These are phyloP conservation scores for Leucocoprinus leucothites DNA, from an alignment of 768 basidiomycete genomes.

Conservation along the genomic window DNA sequence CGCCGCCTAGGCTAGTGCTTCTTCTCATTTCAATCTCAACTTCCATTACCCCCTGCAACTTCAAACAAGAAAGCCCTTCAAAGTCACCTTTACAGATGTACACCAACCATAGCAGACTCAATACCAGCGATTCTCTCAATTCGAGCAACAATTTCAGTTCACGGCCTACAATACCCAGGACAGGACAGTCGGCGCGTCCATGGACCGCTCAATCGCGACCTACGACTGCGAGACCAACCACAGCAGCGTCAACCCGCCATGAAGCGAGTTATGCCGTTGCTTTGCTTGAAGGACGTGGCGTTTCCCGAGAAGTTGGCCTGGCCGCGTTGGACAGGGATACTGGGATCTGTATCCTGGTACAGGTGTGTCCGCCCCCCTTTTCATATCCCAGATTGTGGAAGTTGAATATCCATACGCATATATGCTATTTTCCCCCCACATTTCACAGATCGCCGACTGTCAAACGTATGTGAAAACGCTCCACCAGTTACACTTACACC, in stretches of 20 bases:
- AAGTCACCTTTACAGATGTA: not conserved
- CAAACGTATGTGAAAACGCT: slow-evolving; percentile 88
- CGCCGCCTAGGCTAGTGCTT: too few relatives aligned
- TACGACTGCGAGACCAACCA: slow-evolving; percentile 60
- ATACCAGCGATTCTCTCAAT: not conserved
- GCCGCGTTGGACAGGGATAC: slow-evolving; percentile 83
- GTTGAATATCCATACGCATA: not conserved
- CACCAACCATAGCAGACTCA: not conserved
- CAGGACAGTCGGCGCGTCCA: slow-evolving; percentile 32
- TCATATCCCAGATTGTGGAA: not conserved
- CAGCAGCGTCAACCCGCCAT: slow-evolving; percentile 52
- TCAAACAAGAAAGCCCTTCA: too few relatives aligned
- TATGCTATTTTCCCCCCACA: not conserved
- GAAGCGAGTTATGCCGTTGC: slow-evolving; percentile 68
- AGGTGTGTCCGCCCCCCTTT: slow-evolving; percentile 44
- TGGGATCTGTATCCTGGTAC: slow-evolving; percentile 71
- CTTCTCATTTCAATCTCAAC: too few relatives aligned
- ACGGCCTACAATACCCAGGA: slow-evolving; percentile 1
- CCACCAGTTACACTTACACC: slow-evolving; percentile 80
- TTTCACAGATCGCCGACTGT: slow-evolving; percentile 70
- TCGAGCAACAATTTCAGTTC: not conserved
- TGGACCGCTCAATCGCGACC: slow-evolving; percentile 60
- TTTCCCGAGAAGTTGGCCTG: slow-evolving; percentile 83
- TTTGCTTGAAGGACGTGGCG: slow-evolving; percentile 72
- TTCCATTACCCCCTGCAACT: too few relatives aligned